phyloP scores from a whole-genome alignment of 345 rosid genomes.

The Hirschfeldia incana region DNA sequence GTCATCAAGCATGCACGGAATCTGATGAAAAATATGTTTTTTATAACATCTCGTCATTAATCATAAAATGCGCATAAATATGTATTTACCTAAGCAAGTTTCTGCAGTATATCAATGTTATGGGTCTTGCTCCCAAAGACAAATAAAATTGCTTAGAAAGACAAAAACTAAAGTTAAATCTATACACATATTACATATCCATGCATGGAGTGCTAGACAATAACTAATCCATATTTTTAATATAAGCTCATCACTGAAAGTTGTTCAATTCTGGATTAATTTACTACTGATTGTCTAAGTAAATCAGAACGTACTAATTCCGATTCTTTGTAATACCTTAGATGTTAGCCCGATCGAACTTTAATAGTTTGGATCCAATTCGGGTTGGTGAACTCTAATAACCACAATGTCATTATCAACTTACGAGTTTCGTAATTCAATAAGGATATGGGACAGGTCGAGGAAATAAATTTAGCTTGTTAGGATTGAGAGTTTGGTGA shows the following conservation, averaged over 20 bases:
- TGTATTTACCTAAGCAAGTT: background rate
- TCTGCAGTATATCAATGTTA: background rate
- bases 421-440: too few species aligned
- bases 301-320: background rate
- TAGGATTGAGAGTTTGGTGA: too few species aligned
- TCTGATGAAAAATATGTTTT: slow-evolving; percentile 11
- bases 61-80: background rate
- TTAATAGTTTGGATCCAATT: slow-evolving; percentile 7
- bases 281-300: too few species aligned
- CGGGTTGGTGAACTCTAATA: background rate
- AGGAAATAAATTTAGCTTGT: background rate
- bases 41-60: background rate
- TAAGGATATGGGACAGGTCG: too few species aligned
- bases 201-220: too few species aligned
- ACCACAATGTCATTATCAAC: background rate
- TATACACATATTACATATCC: too few species aligned
- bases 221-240: too few species aligned
- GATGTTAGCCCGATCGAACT: background rate
- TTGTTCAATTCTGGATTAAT: too few species aligned
- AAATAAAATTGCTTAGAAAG: too few species aligned
- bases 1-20: slow-evolving; percentile 13
- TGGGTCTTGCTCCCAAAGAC: too few species aligned
- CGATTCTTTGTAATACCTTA: background rate
- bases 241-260: too few species aligned
- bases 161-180: background rate